These are phyloP conservation scores for Coccomyxa sp. DNA, from an alignment of 139 green algal species.

Conservation along the genomic window DNA sequence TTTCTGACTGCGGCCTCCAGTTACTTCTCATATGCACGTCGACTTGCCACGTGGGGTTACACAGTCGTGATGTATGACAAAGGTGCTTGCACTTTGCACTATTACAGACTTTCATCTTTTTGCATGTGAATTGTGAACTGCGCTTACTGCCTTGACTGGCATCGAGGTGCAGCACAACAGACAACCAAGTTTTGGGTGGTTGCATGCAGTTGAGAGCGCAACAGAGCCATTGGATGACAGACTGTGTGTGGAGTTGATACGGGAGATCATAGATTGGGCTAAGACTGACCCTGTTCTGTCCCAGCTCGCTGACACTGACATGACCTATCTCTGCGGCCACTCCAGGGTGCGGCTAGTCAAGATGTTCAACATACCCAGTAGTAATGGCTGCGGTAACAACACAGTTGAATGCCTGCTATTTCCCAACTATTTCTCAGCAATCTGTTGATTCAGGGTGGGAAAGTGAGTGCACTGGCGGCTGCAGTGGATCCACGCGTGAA, in stretches of 20 bases:
- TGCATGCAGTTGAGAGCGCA: conserved; percentile 39
- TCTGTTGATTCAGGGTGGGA: conserved; percentile 59
- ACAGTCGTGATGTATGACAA: conserved; percentile 57
- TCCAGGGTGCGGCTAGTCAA: conserved; percentile 16
- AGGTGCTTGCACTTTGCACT: conserved; percentile 1
- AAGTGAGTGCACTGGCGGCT: conserved; percentile 74
- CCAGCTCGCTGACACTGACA: conserved; percentile 39
- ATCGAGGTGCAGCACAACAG: background rate
- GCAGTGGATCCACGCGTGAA: conserved; percentile 52
- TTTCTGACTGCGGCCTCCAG: conserved; percentile 70
- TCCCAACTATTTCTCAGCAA: no score
- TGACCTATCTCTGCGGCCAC: conserved; percentile 55
- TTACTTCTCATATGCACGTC: conserved; percentile 62
- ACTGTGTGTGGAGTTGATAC: conserved; percentile 51
- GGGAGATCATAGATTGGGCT: conserved; percentile 71
- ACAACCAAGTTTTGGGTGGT: background rate
- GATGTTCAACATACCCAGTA: no score
- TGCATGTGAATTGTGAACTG: background rate
- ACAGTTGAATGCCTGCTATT: no score
- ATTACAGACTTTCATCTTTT: background rate
- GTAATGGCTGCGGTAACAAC: no score
- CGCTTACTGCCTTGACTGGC: no score
- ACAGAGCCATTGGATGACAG: conserved; percentile 66
- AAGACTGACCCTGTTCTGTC: conserved; percentile 43
- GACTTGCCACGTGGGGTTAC: conserved; percentile 51